These are phyloP conservation scores for Salvia splendens DNA, from an alignment of 257 asterid species.

Conservation along the genomic window DNA sequence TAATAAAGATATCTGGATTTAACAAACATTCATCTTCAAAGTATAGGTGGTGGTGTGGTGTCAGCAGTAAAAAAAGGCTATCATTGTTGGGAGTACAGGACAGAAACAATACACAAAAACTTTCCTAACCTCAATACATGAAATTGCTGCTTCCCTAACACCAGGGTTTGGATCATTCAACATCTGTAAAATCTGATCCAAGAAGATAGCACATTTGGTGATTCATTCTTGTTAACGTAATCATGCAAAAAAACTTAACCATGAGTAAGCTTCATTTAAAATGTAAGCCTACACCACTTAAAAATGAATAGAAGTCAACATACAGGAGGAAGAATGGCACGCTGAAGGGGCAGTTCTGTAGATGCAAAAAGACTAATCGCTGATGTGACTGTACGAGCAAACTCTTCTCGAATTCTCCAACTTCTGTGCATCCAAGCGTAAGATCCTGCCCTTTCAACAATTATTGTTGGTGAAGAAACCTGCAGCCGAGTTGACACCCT, in stretches of 20 bases:
- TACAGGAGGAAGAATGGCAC: constrained; percentile 98
- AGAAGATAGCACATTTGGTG: constrained; percentile 35
- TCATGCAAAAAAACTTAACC: neutral
- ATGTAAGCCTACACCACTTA: neutral
- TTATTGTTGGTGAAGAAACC: constrained; percentile 97
- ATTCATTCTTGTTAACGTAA: constrained; percentile 7
- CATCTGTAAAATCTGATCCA: constrained; percentile 84
- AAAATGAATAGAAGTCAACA: constrained; percentile 36
- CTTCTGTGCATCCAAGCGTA: constrained; percentile 94
- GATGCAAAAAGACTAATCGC: constrained; percentile 89
- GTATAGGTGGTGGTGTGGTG: neutral
- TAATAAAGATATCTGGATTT: constrained; percentile 15
- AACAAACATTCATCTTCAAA: constrained; percentile 11
- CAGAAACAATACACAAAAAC: constrained; percentile 9
- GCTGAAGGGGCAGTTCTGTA: constrained; percentile 97
- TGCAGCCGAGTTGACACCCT: constrained; percentile 36
- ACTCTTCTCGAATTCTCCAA: constrained; percentile 98
- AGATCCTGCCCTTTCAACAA: constrained; percentile 96
- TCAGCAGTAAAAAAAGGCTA: neutral
- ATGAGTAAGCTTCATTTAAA: constrained; percentile 4
- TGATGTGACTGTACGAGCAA: constrained; percentile 90
- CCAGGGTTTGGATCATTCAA: constrained; percentile 82
- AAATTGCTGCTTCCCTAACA: constrained; percentile 88
- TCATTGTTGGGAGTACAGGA: neutral
- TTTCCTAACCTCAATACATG: constrained; percentile 80